A percentile compares a stretch with the other conserved stretches of the same genome.
These are phyloP conservation scores for Aspergillus novoparasiticus DNA, from an alignment of 2,329 filamentous ascomycete genomes.

Conservation along the genomic window DNA sequence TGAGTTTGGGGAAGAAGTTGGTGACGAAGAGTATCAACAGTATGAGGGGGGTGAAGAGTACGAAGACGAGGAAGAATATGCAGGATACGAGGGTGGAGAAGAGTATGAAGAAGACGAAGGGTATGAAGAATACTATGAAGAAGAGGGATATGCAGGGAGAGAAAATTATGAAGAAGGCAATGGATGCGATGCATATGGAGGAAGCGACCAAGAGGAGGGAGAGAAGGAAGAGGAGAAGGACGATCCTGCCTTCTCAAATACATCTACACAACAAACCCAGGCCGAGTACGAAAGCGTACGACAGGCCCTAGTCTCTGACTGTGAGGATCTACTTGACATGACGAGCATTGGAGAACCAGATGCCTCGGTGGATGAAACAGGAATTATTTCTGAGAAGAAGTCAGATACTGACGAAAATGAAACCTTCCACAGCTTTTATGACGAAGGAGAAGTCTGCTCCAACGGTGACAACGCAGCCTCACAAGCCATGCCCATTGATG, in stretches of 20 bases:
- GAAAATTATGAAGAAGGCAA: background rate
- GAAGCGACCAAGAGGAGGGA: background rate
- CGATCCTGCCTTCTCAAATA: background rate
- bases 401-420: background rate
- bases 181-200: background rate
- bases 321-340: background rate
- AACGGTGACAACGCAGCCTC: background rate
- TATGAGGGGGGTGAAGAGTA: background rate
- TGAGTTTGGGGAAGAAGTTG: background rate
- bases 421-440: conserved; percentile 15
- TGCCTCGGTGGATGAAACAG: background rate
- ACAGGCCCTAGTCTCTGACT: background rate
- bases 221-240: background rate
- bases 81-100: background rate
- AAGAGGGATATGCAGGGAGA: background rate
- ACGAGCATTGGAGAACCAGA: background rate
- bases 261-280: conserved; percentile 1
- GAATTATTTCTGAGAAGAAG: background rate
- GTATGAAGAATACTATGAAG: conserved; percentile 2
- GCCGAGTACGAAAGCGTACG: conserved; percentile 10
- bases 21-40: background rate
- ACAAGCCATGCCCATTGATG: background rate
- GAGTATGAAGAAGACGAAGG: background rate
- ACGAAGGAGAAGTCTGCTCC: background rate
- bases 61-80: background rate